Conservation (phyloP, 139 green algal genomes). For the Chlamydomonas urium region DNA sequence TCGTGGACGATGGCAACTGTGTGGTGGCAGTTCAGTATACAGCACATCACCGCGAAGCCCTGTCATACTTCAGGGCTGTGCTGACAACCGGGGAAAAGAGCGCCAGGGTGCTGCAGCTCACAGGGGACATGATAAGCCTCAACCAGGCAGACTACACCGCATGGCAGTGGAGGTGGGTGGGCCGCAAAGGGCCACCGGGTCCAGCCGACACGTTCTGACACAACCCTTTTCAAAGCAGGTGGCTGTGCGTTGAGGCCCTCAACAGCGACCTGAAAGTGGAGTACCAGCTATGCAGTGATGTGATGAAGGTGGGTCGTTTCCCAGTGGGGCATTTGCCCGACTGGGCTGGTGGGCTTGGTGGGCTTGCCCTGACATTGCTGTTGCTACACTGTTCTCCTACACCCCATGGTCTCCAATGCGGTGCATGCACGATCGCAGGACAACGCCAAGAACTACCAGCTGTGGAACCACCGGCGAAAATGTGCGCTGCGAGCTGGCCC, state of each 20-base stretch:
- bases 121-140: slow-evolving; percentile 51
- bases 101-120: slow-evolving; percentile 55
- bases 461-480: slow-evolving; percentile 83
- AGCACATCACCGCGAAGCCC: slow-evolving; percentile 41
- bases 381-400: too few relatives aligned
- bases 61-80: slow-evolving; percentile 49
- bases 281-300: slow-evolving; percentile 25
- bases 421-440: slow-evolving; percentile 16
- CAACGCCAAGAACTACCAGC: slow-evolving; percentile 88
- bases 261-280: slow-evolving; percentile 6
- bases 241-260: slow-evolving; percentile 38
- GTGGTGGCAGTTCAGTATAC: slow-evolving; percentile 56
- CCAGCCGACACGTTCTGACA: too few relatives aligned
- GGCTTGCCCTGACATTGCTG: too few relatives aligned
- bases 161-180: slow-evolving; percentile 66
- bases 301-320: slow-evolving; percentile 39
- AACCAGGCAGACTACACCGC: slow-evolving; percentile 80
- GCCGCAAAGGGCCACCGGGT: too few relatives aligned
- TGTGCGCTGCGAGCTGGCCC: slow-evolving; percentile 41
- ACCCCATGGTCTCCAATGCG: too few relatives aligned
- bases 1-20: not conserved
- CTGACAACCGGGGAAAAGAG: slow-evolving; percentile 49
- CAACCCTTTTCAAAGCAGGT: slow-evolving; percentile 71
- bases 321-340: too few relatives aligned
- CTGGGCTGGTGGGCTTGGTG: too few relatives aligned